Evolutionary conservation across 345 rosid genomes (phyloP), one percentile per base, ranked within the genome.

Genomic region (Populus ilicifolia): DNA sequence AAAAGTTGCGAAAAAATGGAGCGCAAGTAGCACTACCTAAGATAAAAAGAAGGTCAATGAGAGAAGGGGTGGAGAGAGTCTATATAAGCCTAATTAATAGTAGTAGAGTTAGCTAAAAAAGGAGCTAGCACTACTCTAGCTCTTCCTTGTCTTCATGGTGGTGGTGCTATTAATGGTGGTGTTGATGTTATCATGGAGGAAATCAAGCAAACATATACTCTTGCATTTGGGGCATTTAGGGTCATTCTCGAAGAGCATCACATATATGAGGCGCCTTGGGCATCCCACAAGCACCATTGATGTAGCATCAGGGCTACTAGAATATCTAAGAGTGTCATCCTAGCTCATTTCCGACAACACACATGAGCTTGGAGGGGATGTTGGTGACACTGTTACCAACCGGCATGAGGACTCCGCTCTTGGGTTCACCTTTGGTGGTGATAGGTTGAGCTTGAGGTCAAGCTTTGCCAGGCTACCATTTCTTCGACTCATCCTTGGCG

Each of bases 361-460:
- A 16, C 98, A 96, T 2, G 99, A 93, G 89, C 90, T 96, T n/a
- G 90, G 94, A 0, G 94, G 98, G 29, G 99, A 92, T 13, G 85
- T 87, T 2, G 98, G 97, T 14, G 97, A 93, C 14, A 85, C 85
- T 0, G 97, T 85, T 0, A 88, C 89, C 1, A 97, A 89, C 62
- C 88, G 84, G 79, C 71, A 86, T 1, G 97, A 97, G 2, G 94
- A 91, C 69, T 86, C 91, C 78, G 71, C 85, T 71, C 82, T 74
- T 18, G 67, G 89, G 17, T 83, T 78, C 41, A 71, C 83, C 80
- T 96, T 86, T 3, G 95, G 93, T 1, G 97, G 95, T 0, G 97
- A 94, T 13, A 92, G 89, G 88, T 93, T 92, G 86, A 96, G 91
- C 86, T 91, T 93, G 84, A 93, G 76, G 81, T 96, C 98, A 6